Evolutionary conservation across 768 basidiomycete genomes (phyloP).

Genomic region (Infundibulicybe gibba): DNA sequence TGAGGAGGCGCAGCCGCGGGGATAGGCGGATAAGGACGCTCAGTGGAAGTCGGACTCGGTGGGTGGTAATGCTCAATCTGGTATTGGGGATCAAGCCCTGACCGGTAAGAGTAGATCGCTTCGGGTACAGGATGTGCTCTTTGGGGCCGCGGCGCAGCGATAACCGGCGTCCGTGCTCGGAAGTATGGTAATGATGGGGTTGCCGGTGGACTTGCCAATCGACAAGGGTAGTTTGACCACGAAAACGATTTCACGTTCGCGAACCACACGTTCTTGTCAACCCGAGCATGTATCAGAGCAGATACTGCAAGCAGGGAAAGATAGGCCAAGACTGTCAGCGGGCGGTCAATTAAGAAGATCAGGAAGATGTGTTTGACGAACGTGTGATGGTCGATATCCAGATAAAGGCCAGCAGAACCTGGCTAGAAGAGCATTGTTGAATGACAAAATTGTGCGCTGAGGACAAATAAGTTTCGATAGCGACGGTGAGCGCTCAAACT

Average conservation of each 20-base stretch:
- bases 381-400: slow-evolving; percentile 28
- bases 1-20: slow-evolving; percentile 10
- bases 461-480: not conserved
- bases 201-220: slow-evolving; percentile 11
- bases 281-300: no score
- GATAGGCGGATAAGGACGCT: slow-evolving; percentile 14
- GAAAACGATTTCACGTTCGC: slow-evolving; percentile 4
- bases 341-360: slow-evolving; percentile 2
- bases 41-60: slow-evolving; percentile 10
- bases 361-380: slow-evolving; percentile 20
- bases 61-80: slow-evolving; percentile 46
- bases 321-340: slow-evolving; percentile 52
- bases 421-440: slow-evolving; percentile 47
- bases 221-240: slow-evolving; percentile 20
- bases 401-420: slow-evolving; percentile 55
- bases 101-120: slow-evolving; percentile 31
- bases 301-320: slow-evolving; percentile 43
- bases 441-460: slow-evolving; percentile 2
- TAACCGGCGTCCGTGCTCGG: slow-evolving; percentile 32
- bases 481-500: slow-evolving; percentile 2
- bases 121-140: slow-evolving; percentile 23
- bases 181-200: slow-evolving; percentile 26
- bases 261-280: no score
- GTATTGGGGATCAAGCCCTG: slow-evolving; percentile 38
- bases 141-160: slow-evolving; percentile 41